Evolutionary conservation across 192 early-diverging fungal genomes (phyloP), one percentile per base, ranked within the genome.

Genomic region (Rhizoclosmatium globosum): DNA sequence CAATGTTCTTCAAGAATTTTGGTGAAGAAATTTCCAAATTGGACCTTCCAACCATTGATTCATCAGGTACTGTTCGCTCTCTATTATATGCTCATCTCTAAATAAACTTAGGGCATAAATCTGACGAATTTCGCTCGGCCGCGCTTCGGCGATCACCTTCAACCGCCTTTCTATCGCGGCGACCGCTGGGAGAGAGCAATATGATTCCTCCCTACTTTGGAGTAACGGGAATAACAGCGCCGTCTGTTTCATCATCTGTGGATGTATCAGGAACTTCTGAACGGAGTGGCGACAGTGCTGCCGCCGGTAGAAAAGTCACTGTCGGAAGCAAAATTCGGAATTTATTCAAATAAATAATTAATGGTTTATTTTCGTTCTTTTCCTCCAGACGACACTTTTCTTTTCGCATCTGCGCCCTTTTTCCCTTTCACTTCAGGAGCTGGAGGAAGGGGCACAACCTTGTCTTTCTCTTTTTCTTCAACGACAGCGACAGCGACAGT

Each of bases 1-100:
- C 48, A 90, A 90, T 89, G 23, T 93, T 89, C 83, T 59, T 86
- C n/a, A 88, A 87, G 70, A 93, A 90, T 64, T 93, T 91, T 79
- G 85, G 76, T 39, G 87, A 87, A n/a, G 92, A 93, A 77, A 91
- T 93, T 43, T 11, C 56, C 15, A 60, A 74, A 19, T 60, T 86
- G 50, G 50, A 53, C 17, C 17, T 53, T 7, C 50, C 50, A 53
- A 53, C 50, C 17, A 53, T 53, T 13, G 50, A 13, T 53, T 53
- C 50, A 13, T 17, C 17, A 31, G 31, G 31, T 31, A 31, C 31
- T 31, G 31, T 31, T 31, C 31, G 31, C 31, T 31, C 31, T 31
- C 31, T 31, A 31, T 31, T 31, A 0, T 31, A 31, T 53, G 50
- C 50, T 7, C 50, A 7, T 53, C 50, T 13, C 17, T 53, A 7